A percentile compares a stretch with the other conserved stretches of the same genome.
Evolutionary conservation across 768 basidiomycete species (phyloP).

Genomic region (Hortiboletus campestris): DNA sequence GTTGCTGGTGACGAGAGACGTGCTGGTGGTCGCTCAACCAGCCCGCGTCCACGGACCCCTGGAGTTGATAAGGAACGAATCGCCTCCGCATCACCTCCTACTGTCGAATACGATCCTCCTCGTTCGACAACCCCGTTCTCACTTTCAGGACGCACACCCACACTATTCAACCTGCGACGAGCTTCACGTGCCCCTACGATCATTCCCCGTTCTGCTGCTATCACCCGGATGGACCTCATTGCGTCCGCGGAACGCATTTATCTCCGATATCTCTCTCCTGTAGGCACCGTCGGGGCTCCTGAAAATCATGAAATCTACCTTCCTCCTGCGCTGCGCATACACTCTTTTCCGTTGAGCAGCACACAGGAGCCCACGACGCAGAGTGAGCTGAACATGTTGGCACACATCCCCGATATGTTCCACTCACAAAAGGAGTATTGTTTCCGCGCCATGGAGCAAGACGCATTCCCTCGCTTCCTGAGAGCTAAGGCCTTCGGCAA

Average conservation of each 20-base stretch:
- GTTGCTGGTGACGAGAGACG: slow-evolving; percentile 43
- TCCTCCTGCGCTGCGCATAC: slow-evolving; percentile 87
- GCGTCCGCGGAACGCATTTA: slow-evolving; percentile 95
- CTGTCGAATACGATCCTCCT: slow-evolving; percentile 46
- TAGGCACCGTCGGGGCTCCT: slow-evolving; percentile 68
- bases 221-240: slow-evolving; percentile 85
- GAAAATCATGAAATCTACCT: slow-evolving; percentile 99
- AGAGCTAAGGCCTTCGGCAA: slow-evolving; percentile 98
- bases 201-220: slow-evolving; percentile 88
- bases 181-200: slow-evolving; percentile 90
- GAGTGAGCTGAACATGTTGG: slow-evolving; percentile 70
- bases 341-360: slow-evolving; percentile 83
- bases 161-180: slow-evolving; percentile 71
- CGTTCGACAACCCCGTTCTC: slow-evolving; percentile 82
- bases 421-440: slow-evolving; percentile 97
- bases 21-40: slow-evolving; percentile 54
- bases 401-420: slow-evolving; percentile 94
- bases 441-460: slow-evolving; percentile 94
- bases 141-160: slow-evolving; percentile 69
- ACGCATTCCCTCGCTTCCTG: slow-evolving; percentile 91
- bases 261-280: slow-evolving; percentile 87
- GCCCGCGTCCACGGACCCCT: slow-evolving; percentile 51
- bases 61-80: slow-evolving; percentile 34
- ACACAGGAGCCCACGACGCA: slow-evolving; percentile 67
- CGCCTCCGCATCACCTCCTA: slow-evolving; percentile 47